Evolutionary conservation across 495 filamentous ascomycete species (phyloP), one percentile per base, ranked within the genome.

Genomic region (Filosporella fistucella): DNA sequence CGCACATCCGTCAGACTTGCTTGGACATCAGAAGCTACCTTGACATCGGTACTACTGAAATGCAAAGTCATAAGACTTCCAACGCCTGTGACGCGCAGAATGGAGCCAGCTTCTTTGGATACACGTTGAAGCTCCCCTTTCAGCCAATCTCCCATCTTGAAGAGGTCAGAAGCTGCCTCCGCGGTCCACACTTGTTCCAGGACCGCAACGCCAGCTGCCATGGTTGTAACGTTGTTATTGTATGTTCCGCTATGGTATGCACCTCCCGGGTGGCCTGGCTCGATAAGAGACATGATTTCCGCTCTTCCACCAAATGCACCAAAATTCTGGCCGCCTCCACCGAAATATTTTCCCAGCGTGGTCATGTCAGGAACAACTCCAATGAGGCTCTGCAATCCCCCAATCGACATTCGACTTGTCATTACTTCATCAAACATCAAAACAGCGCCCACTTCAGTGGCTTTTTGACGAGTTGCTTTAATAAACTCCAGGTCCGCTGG

Each of bases 361-460:
- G 72, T 78, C 44, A 85, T 38, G 46, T 84, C 81, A 0, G 81
- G 77, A 4, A 45, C 58, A 17, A 84, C 39, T 0, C 58, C 62
- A 22, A 69, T 16, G 24, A 56, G 49, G 8, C 51, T 51, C 30
- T 71, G 70, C 11, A 79, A 24, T 3, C 81, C 81, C 6, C 20
- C 1, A 0, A 63, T 65, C 2, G 64, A 62, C 12, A 82, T 57
- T 3, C 81, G 68, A 11, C 69, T 75, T 1, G 81, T 81, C 66
- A 82, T 75, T 14, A 85, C 80, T 59, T 85, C 81, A 38, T 85
- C 81, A 14, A 82, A 59, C 13, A 85, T 72, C 40, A 85, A 70
- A 2, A 83, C 8, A 0, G 67, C 64, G 3, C 61, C 66, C 11
- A 61, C 49, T 13, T 55, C 51, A 1, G 47, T 59, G 6, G 72